A percentile compares a stretch with the other conserved stretches of the same genome.
Evolutionary conservation across 169 alveolate species (phyloP).

Genomic region (Cryptosporidium sp.): DNA sequence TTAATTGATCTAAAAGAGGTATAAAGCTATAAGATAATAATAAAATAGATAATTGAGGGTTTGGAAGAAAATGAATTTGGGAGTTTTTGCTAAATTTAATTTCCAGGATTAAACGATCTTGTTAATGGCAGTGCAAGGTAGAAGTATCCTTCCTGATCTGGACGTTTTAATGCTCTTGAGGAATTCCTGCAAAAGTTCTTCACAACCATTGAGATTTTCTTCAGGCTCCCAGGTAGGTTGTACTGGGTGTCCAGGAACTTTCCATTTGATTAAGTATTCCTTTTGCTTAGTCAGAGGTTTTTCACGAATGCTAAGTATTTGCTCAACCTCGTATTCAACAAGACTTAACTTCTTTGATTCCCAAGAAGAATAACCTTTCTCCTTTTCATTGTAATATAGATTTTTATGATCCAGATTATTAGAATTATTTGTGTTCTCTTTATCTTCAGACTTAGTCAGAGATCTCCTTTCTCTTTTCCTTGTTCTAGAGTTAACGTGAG

Average conservation of each 20-base stretch:
- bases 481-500: conserved; percentile 1
- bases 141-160: conserved; percentile 72
- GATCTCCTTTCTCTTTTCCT: conserved; percentile 51
- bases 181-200: conserved; percentile 56
- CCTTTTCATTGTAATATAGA: not conserved
- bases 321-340: conserved; percentile 72
- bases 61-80: not conserved
- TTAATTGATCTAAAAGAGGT: not conserved
- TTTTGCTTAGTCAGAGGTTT: conserved; percentile 67
- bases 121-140: conserved; percentile 44
- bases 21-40: not conserved
- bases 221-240: conserved; percentile 76
- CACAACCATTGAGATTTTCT: conserved; percentile 70
- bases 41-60: no score
- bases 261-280: conserved; percentile 66
- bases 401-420: not conserved
- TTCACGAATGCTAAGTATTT: conserved; percentile 64
- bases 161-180: conserved; percentile 50
- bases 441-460: not conserved
- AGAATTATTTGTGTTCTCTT: not conserved
- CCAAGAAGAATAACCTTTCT: not conserved
- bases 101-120: not conserved
- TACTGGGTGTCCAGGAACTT: conserved; percentile 71
- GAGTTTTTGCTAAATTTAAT: not conserved
- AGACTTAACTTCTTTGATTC: conserved; percentile 44